Base-by-base conservation (phyloP, 2,329 filamentous ascomycete species). In the Exophiala spinifera region DNA sequence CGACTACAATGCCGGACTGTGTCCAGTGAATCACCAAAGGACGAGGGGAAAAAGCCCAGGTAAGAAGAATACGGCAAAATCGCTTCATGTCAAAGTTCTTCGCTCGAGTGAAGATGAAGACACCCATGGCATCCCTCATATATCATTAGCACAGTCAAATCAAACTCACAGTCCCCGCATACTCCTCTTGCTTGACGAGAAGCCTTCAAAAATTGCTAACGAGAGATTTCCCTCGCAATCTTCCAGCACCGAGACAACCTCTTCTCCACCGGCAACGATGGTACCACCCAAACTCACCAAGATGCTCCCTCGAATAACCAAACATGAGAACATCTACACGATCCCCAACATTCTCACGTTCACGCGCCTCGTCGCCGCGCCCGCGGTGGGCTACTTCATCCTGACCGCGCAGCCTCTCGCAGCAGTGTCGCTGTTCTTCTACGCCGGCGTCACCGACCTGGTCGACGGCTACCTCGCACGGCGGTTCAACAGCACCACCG, bases 391-490 rank as follows among this genome's bases (percentile, higher is more conserved):
- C 52, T 97, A 96, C 69, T 83, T 94, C 19, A 86, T 99, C 54
- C 79, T 97, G 2, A 82, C 95, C 63, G 87, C 94, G 67, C 81
- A 91, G 40, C 87, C 95, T 68, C 79, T 81, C 28, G 85, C 84
- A 74, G 91, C 94, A 0, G 77, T 96, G 6, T 84, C 84, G 1
- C 79, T 99, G n/a, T 95, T 99, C 69, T 85, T 85, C 46, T 96
- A 96, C 69, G 92, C 94, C 2, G 91, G 90, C 44, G 77, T 96
- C 63, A 96, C 92, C 0, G 94, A 99, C 68, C 78, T 96, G 5
- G 80, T 97, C 2, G 94, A 99, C 69, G 94, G 94, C 53, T 97
- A 87, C 80, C 94, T 99, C 65, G 94, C 94, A 21, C 83, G 94
- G 37, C 82, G 80, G 56, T 97, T 88, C 84, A 87, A 92, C 47